phyloP scores from a whole-genome alignment of 306 rosid genomes.

The Rubus idaeus region DNA sequence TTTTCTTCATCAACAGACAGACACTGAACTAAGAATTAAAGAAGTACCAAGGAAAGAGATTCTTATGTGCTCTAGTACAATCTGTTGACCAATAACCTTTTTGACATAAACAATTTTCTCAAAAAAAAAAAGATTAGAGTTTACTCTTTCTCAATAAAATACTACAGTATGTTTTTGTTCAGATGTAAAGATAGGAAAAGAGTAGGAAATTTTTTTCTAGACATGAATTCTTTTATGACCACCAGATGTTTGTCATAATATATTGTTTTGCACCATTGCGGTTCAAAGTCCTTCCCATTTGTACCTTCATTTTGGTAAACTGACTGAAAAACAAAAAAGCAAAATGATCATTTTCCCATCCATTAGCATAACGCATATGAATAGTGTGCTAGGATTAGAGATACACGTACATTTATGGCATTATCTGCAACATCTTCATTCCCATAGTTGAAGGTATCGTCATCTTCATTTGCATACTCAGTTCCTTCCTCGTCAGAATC shows the following conservation, averaged over 20 bases:
- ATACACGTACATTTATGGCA: constrained; percentile 27
- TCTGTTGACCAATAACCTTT: background rate
- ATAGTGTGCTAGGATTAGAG: background rate
- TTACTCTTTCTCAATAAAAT: background rate
- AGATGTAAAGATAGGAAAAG: no score
- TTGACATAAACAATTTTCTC: background rate
- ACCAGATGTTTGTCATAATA: background rate
- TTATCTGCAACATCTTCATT: constrained; percentile 29
- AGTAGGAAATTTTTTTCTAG: background rate
- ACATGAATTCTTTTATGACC: background rate
- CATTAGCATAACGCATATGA: constrained; percentile 1
- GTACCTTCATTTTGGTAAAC: constrained; percentile 19
- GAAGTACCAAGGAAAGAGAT: background rate
- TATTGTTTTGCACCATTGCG: constrained; percentile 6
- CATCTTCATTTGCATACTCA: constrained; percentile 47
- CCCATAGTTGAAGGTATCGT: constrained; percentile 37
- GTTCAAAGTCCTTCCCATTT: constrained; percentile 7
- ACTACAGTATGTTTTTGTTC: background rate
- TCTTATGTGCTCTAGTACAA: background rate
- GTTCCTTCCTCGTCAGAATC: constrained; percentile 73
- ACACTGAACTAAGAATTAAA: background rate
- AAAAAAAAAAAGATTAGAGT: background rate
- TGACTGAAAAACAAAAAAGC: background rate
- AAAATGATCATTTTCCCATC: background rate
- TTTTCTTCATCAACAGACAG: background rate